Percentiles rank a stretch among this genome's conserved stretches.
Evolutionary conservation across 2,329 filamentous ascomycete species (phyloP).

Genomic region (Monosporascus sp.): DNA sequence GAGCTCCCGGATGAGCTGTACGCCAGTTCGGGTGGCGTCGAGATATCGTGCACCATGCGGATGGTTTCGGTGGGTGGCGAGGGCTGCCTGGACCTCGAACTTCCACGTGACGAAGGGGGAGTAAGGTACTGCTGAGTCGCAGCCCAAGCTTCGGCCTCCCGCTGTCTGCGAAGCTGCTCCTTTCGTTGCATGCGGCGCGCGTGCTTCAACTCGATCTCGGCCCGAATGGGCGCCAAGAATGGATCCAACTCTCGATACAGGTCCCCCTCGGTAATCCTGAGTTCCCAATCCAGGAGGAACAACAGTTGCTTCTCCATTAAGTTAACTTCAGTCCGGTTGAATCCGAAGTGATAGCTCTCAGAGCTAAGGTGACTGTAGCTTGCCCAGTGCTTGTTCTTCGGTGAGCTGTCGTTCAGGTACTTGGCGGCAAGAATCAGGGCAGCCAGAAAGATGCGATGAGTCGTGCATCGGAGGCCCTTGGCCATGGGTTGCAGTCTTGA

Average conservation of each 20-base stretch:
- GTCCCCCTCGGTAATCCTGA: slow-evolving; percentile 78
- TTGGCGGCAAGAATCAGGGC: slow-evolving; percentile 84
- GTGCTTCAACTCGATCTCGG: slow-evolving; percentile 48
- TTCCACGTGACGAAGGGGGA: slow-evolving; percentile 41
- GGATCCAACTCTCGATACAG: slow-evolving; percentile 81
- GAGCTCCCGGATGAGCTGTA: slow-evolving; percentile 40
- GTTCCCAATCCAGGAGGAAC: slow-evolving; percentile 90
- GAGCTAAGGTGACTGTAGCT: slow-evolving; percentile 79
- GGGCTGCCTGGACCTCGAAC: slow-evolving; percentile 33
- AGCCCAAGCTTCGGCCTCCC: slow-evolving; percentile 36
- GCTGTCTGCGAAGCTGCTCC: slow-evolving; percentile 36
- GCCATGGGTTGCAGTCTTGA: slow-evolving; percentile 85
- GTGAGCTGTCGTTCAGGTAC: slow-evolving; percentile 97
- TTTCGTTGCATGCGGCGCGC: slow-evolving; percentile 44
- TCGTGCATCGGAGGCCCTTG: slow-evolving; percentile 93
- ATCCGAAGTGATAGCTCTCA: slow-evolving; percentile 67
- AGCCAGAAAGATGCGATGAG: slow-evolving; percentile 95
- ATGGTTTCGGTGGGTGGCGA: slow-evolving; percentile 34
- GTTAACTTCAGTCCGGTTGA: slow-evolving; percentile 94
- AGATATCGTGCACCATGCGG: slow-evolving; percentile 34
- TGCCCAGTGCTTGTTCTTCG: slow-evolving; percentile 99
- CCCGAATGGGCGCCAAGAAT: slow-evolving; percentile 82
- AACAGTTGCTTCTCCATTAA: slow-evolving; percentile 99
- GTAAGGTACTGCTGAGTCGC: slow-evolving; percentile 35
- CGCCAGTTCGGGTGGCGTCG: slow-evolving; percentile 43